A percentile compares a stretch with the other conserved stretches of the same genome.
phyloP scores from a whole-genome alignment of 2,329 filamentous ascomycete genomes.

The Penicillium fuscoglaucum region DNA sequence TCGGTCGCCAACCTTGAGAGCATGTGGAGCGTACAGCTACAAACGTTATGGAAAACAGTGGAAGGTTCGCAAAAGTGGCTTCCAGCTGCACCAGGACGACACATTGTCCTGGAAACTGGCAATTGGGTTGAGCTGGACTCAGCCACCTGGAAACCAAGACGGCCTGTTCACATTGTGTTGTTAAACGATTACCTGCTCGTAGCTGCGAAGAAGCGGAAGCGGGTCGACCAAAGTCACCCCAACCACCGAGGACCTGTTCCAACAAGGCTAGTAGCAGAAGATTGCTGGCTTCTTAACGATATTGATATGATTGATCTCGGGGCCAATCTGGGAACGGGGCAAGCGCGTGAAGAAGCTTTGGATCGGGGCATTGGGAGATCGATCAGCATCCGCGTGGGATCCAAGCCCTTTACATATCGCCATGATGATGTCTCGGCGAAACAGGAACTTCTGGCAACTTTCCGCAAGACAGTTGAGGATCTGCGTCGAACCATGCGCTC shows the following conservation, averaged over 20 bases:
- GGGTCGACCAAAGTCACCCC: constrained; percentile 63
- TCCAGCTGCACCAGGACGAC: constrained; percentile 84
- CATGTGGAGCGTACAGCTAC: constrained; percentile 66
- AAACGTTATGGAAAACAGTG: constrained; percentile 93
- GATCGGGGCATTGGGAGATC: constrained; percentile 72
- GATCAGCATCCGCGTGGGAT: constrained; percentile 84
- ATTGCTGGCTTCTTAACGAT: constrained; percentile 91
- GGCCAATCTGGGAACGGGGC: constrained; percentile 43
- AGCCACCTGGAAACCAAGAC: constrained; percentile 89
- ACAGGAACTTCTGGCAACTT: constrained; percentile 76
- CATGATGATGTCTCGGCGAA: constrained; percentile 84
- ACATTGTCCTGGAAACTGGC: constrained; percentile 89
- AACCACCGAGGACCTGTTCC: constrained; percentile 48
- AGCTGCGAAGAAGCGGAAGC: constrained; percentile 89
- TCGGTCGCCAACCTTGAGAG: constrained; percentile 76
- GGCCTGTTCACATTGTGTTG: constrained; percentile 86
- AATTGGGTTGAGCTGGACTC: constrained; percentile 96
- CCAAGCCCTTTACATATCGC: constrained; percentile 91
- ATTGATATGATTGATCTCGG: constrained; percentile 90
- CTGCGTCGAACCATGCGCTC: constrained; percentile 80
- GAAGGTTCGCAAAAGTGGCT: constrained; percentile 97
- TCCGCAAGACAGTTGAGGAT: constrained; percentile 90
- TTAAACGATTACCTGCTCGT: constrained; percentile 93
- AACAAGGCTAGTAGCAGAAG: constrained; percentile 84
- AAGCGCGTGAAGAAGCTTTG: constrained; percentile 44